Evolutionary conservation across 768 basidiomycete species (phyloP).

Genomic region (Clathrus columnatus): DNA sequence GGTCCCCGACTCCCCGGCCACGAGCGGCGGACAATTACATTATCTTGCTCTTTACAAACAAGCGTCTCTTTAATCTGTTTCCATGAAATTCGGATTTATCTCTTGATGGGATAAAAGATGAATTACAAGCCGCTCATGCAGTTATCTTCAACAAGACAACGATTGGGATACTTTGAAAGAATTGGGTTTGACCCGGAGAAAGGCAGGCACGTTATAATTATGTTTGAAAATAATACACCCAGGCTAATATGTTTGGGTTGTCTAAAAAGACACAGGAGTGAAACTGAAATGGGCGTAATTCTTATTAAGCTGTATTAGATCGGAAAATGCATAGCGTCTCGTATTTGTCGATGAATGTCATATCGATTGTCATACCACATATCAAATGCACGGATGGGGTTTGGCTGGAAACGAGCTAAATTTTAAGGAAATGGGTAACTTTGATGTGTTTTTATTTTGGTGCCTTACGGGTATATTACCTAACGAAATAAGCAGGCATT

Average conservation of each 20-base stretch:
- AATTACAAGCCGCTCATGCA: not conserved
- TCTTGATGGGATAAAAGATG: not conserved
- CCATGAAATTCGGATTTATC: too few relatives aligned
- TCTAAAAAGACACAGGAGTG: not conserved
- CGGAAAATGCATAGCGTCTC: not conserved
- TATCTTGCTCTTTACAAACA: too few relatives aligned
- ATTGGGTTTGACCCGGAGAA: not conserved
- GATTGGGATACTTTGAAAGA: not conserved
- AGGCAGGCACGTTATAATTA: not conserved
- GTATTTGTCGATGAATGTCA: not conserved
- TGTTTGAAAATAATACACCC: not conserved
- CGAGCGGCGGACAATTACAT: too few relatives aligned
- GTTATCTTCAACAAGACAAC: not conserved
- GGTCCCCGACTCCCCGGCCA: too few relatives aligned
- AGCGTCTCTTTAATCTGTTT: too few relatives aligned
- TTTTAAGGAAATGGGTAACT: conserved; percentile 5
- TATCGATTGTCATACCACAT: not conserved
- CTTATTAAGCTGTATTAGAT: not conserved
- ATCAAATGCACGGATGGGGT: not conserved
- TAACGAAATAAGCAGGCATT: conserved; percentile 14
- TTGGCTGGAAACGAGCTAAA: not conserved
- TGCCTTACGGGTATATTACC: too few relatives aligned
- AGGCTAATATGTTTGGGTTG: not conserved
- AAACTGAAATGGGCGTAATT: not conserved
- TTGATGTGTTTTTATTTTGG: not conserved